Conservation (phyloP, 1,284 basidiomycete genomes). For the Puccinia triticina region DNA sequence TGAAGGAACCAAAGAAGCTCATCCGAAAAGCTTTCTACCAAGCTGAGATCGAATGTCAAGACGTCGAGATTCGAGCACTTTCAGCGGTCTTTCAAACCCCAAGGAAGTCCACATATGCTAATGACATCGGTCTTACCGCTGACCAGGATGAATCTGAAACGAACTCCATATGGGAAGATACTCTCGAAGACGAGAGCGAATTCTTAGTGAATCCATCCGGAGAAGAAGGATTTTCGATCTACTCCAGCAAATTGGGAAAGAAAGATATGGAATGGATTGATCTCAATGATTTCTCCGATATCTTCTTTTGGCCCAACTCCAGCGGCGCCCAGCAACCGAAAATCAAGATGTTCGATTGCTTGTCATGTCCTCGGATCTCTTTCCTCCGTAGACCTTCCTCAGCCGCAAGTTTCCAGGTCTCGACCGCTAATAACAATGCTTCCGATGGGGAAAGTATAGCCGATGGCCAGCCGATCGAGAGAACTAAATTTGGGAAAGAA, state of each 20-base stretch:
- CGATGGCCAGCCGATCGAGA: slow-evolving; percentile 54
- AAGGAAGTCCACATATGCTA: slow-evolving; percentile 63
- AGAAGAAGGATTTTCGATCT: slow-evolving; percentile 10
- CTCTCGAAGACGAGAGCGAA: slow-evolving; percentile 30
- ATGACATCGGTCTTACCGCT: slow-evolving; percentile 39
- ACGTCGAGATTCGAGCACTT: slow-evolving; percentile 77
- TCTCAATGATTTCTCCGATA: slow-evolving; percentile 58
- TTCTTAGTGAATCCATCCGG: slow-evolving; percentile 33
- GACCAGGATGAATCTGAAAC: slow-evolving; percentile 50
- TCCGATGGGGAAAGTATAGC: slow-evolving; percentile 60
- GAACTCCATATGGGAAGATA: slow-evolving; percentile 49
- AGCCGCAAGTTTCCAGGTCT: slow-evolving; percentile 17
- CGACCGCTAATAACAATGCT: slow-evolving; percentile 1
- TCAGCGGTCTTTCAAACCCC: slow-evolving; percentile 76
- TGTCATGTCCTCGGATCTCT: slow-evolving; percentile 47
- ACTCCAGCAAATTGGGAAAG: not conserved
- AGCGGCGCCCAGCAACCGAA: slow-evolving; percentile 53
- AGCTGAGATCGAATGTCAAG: slow-evolving; percentile 80
- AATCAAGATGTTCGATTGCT: slow-evolving; percentile 49
- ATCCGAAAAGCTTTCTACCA: slow-evolving; percentile 88
- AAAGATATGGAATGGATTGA: slow-evolving; percentile 58
- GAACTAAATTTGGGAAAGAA: slow-evolving; percentile 83
- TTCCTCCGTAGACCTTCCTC: slow-evolving; percentile 48
- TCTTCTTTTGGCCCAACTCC: slow-evolving; percentile 54
- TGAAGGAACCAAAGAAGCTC: slow-evolving; percentile 64